Conservation (phyloP, 164 flowering plant species). For the Malania oleifera region DNA sequence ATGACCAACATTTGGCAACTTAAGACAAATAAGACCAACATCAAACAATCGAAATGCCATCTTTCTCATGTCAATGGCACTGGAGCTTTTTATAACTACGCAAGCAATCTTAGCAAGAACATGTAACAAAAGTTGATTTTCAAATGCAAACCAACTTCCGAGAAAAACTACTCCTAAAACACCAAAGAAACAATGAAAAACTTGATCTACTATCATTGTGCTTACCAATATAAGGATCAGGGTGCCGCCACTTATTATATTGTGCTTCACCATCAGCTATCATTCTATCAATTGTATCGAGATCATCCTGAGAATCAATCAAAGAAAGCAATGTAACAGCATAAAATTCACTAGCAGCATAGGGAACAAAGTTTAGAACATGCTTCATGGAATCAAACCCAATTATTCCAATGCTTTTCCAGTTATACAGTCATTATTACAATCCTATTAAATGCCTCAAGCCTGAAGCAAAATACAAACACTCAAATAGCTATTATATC, state of each 20-base stretch:
- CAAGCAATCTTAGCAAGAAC: not conserved
- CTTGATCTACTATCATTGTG: not conserved
- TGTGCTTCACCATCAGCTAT: constrained; percentile 68
- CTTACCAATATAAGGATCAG: constrained; percentile 98
- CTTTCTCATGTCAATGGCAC: no score
- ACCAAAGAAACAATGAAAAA: not conserved
- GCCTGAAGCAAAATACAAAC: no score
- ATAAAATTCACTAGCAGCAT: not conserved
- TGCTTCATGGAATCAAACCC: no score
- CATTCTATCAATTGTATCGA: constrained; percentile 76
- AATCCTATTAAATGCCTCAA: no score
- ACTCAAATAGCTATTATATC: no score
- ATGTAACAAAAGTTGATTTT: not conserved
- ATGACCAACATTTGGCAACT: no score
- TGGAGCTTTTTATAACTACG: no score
- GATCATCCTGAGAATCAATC: constrained; percentile 59
- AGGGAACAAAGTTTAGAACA: not conserved
- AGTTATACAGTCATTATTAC: no score
- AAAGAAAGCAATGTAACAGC: constrained; percentile 4
- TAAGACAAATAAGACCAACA: no score
- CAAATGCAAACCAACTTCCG: not conserved
- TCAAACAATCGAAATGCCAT: no score
- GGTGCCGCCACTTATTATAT: constrained; percentile 79
- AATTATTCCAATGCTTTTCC: no score
- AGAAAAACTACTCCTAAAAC: not conserved